These are phyloP conservation scores for Colletotrichum incanum DNA, from an alignment of 2,329 filamentous ascomycete genomes.

Conservation along the genomic window DNA sequence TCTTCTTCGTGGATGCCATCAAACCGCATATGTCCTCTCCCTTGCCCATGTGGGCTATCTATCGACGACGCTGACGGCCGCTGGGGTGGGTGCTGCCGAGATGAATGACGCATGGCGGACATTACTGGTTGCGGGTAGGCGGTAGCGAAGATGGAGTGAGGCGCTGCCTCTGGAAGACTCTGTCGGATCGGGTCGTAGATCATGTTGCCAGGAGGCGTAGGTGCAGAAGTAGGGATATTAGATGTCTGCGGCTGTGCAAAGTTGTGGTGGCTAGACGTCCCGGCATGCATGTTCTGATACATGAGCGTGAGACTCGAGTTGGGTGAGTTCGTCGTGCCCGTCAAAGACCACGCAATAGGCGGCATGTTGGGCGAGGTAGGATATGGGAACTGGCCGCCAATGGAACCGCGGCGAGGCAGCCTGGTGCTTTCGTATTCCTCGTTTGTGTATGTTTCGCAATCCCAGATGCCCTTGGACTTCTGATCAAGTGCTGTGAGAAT, in stretches of 20 bases:
- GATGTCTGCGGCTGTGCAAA: conserved; percentile 32
- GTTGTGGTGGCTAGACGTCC: conserved; percentile 40
- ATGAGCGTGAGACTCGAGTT: conserved; percentile 87
- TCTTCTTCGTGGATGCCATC: conserved; percentile 50
- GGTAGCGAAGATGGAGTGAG: conserved; percentile 63
- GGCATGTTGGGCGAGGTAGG: conserved; percentile 66
- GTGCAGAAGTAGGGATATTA: conserved; percentile 52
- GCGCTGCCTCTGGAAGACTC: conserved; percentile 63
- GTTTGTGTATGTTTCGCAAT: conserved; percentile 76
- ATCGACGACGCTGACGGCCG: conserved; percentile 46
- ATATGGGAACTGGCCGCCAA: conserved; percentile 58
- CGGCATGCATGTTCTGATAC: conserved; percentile 73
- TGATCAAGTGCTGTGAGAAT: conserved; percentile 90
- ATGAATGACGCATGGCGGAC: conserved; percentile 64
- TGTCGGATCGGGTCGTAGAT: conserved; percentile 73
- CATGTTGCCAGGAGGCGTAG: conserved; percentile 71
- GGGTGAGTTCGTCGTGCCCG: conserved; percentile 88
- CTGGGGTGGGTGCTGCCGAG: conserved; percentile 50
- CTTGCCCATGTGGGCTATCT: conserved; percentile 26
- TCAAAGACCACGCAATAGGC: conserved; percentile 87
- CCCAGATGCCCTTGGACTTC: conserved; percentile 88
- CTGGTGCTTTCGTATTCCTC: conserved; percentile 86
- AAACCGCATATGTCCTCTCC: conserved; percentile 48
- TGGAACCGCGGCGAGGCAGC: conserved; percentile 57
- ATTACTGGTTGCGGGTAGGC: conserved; percentile 65